A percentile compares a stretch with the other conserved stretches of the same genome.
Conservation (phyloP, 352 stramenopile species). For the Globisporangium orthogonon region DNA sequence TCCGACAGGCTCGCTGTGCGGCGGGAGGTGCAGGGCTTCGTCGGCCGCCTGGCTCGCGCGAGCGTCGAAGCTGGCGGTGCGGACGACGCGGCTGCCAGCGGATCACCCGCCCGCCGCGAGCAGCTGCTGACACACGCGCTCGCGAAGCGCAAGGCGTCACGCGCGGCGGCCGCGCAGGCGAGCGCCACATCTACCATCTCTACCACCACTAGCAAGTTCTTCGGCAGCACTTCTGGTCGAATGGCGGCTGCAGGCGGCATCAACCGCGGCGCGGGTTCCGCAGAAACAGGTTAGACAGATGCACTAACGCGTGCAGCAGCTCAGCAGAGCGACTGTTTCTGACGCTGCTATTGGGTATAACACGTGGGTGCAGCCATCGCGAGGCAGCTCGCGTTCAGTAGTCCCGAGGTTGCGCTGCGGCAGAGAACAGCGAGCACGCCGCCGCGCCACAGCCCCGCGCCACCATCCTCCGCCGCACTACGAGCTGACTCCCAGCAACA, state of each 20-base stretch:
- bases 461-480: background rate
- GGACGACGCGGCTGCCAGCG: background rate
- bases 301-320: too few relatives aligned
- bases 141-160: slow-evolving; percentile 6
- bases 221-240: background rate
- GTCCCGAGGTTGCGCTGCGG: slow-evolving; percentile 14
- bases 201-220: background rate
- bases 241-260: slow-evolving; percentile 5
- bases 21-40: slow-evolving; percentile 65
- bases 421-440: slow-evolving; percentile 6
- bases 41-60: slow-evolving; percentile 46
- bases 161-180: background rate
- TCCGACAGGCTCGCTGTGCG: slow-evolving; percentile 37
- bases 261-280: slow-evolving; percentile 14
- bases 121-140: slow-evolving; percentile 16
- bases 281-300: slow-evolving; percentile 1
- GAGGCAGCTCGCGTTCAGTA: slow-evolving; percentile 52
- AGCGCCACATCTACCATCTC: background rate
- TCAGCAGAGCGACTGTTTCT: background rate
- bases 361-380: slow-evolving; percentile 17
- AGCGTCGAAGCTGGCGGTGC: slow-evolving; percentile 24
- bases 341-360: background rate
- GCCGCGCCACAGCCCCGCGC: slow-evolving; percentile 1
- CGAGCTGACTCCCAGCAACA: background rate
- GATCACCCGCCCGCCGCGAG: slow-evolving; percentile 6